Evolutionary conservation across 306 rosid species (phyloP), one percentile per base, ranked within the genome.

Genomic region (Alnus glutinosa): DNA sequence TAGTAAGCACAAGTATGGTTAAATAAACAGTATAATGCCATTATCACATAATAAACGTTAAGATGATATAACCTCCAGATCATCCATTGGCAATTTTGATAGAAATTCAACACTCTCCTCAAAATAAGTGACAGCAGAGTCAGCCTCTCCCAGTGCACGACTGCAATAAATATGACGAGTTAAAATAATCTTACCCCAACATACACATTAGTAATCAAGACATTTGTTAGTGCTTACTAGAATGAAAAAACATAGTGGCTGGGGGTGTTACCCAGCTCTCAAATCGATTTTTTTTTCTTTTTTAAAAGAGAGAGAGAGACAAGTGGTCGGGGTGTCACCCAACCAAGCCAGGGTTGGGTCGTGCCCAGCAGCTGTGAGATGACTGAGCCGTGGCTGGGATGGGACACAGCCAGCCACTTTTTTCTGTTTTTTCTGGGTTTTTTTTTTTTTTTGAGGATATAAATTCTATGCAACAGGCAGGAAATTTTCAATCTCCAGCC

Each of bases 21-120:
- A 62, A 19, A 68, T 47, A 52, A 54, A 57, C 71, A 46, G 2
- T 36, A 47, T 64, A 42, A 63, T 73, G 68, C 11, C 30, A 23
- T 47, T 55, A 71, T 55, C 44, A n/a, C 49, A 69, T 70, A 68
- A 72, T 63, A 28, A 81, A 75, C 87, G 70, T 78, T 74, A 55
- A 4, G 51, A 83, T 54, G 76, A 74, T 85, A 58, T 74, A 78
- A 92, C 99, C 98, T 93, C 99, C 64, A 67, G 72, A 78, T 92
- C 97, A 78, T 88, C 89, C 88, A 79, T 80, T 39, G 96, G 91
- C 84, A 96, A 85, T 78, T 90, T 93, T n/a, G 94, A 89, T 73
- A 96, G 92, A 85, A 96, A 91, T 49, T 89, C 90, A 81, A 88
- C 90, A 73, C 99, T 96, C 84, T 89, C 97, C 86, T 96, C 93